phyloP scores from a whole-genome alignment of 768 basidiomycete species.

The Suillus alpinus region DNA sequence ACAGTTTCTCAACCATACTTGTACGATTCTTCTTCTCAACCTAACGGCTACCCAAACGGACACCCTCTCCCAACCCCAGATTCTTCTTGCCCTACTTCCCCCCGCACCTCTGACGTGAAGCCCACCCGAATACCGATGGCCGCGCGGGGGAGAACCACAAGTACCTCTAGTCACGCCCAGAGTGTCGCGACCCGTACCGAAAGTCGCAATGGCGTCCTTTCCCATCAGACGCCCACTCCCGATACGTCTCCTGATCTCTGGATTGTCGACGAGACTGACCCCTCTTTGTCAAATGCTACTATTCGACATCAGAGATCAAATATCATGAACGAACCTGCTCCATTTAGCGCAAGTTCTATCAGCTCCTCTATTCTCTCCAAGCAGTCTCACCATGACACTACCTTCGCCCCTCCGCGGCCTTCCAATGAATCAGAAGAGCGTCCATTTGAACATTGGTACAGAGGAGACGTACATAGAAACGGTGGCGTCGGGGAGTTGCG shows the following conservation, averaged over 20 bases:
- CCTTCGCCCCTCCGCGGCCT: slow-evolving; percentile 39
- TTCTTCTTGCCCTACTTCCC: slow-evolving; percentile 41
- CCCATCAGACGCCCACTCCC: slow-evolving; percentile 25
- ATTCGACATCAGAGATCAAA: slow-evolving; percentile 41
- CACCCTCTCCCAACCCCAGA: slow-evolving; percentile 33
- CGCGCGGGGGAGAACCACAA: slow-evolving; percentile 39
- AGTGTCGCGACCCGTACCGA: slow-evolving; percentile 35
- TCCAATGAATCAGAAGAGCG: slow-evolving; percentile 79
- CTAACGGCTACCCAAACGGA: slow-evolving; percentile 28
- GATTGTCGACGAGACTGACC: slow-evolving; percentile 27
- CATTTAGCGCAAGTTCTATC: slow-evolving; percentile 48
- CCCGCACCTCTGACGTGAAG: slow-evolving; percentile 39
- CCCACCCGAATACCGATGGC: slow-evolving; percentile 50
- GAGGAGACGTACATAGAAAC: slow-evolving; percentile 81
- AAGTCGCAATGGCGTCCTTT: slow-evolving; percentile 30
- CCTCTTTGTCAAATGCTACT: slow-evolving; percentile 31
- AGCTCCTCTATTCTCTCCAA: slow-evolving; percentile 42
- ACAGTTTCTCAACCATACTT: slow-evolving; percentile 64
- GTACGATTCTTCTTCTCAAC: slow-evolving; percentile 35
- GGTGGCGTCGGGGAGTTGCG: slow-evolving; percentile 86
- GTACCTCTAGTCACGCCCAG: slow-evolving; percentile 39
- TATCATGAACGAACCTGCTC: slow-evolving; percentile 63
- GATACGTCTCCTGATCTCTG: slow-evolving; percentile 30
- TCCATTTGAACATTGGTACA: slow-evolving; percentile 89
- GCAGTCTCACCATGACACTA: slow-evolving; percentile 33